Conservation (phyloP, 148 eudicot genomes). For the Nepenthes mirabilis region DNA sequence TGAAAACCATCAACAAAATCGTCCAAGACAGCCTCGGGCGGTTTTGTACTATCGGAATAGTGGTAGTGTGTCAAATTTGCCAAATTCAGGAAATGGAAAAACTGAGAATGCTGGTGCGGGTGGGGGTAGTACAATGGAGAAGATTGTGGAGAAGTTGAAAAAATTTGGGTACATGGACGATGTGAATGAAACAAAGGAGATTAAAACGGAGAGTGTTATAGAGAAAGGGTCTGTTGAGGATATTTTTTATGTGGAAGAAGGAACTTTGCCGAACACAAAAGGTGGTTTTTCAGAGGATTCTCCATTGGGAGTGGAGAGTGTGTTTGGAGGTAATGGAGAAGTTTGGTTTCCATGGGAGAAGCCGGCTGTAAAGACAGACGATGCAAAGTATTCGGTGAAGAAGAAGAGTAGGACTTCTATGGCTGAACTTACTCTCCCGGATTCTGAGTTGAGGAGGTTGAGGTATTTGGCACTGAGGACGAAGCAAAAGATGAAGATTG, state of each 20-base stretch:
- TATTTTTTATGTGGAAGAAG: conserved; percentile 85
- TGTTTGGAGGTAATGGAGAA: conserved; percentile 30
- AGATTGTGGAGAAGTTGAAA: conserved; percentile 73
- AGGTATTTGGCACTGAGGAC: conserved; percentile 41
- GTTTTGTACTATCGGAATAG: conserved; percentile 35
- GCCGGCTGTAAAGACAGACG: conserved; percentile 17
- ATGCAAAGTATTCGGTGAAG: conserved; percentile 32
- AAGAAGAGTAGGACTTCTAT: conserved; percentile 50
- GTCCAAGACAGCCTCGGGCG: conserved; percentile 28
- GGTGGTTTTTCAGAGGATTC: conserved; percentile 67
- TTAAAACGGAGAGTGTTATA: conserved; percentile 23
- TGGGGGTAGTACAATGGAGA: conserved; percentile 83
- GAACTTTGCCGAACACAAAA: conserved; percentile 57
- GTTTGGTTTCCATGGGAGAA: conserved; percentile 93
- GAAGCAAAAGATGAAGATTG: conserved; percentile 56
- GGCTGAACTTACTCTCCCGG: conserved; percentile 85
- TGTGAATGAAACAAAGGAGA: conserved; percentile 26
- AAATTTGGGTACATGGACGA: conserved; percentile 75
- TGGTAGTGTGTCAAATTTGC: conserved; percentile 11
- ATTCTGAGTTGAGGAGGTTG: conserved; percentile 68
- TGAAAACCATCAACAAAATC: conserved; percentile 19
- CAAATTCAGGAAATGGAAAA: conserved; percentile 23
- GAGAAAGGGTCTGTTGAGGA: conserved; percentile 92
- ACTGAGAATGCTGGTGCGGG: conserved; percentile 14
- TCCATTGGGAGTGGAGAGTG: conserved; percentile 38